These are phyloP conservation scores for Monascus ruber DNA, from an alignment of 2,329 filamentous ascomycete species.

Conservation along the genomic window DNA sequence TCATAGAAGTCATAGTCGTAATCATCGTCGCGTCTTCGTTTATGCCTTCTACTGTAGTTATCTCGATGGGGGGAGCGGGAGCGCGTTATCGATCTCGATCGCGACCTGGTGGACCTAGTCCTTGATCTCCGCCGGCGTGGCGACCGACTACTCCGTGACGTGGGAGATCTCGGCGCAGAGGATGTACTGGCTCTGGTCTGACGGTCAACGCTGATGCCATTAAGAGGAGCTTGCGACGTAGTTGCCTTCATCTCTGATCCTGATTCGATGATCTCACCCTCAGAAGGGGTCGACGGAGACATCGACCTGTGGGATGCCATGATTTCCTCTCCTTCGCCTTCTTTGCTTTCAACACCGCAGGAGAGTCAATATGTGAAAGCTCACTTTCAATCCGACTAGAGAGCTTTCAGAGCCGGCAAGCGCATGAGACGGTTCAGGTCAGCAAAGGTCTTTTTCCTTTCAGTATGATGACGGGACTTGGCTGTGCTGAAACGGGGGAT, in stretches of 20 bases:
- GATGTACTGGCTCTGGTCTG: constrained; percentile 62
- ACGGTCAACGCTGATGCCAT: constrained; percentile 83
- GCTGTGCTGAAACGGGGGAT: constrained; percentile 3
- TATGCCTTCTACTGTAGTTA: constrained; percentile 22
- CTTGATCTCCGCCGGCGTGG: constrained; percentile 50
- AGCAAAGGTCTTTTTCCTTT: constrained; percentile 19
- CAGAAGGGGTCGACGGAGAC: constrained; percentile 58
- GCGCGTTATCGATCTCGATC: constrained; percentile 22
- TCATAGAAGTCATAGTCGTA: constrained; percentile 13
- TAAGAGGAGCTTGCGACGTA: constrained; percentile 61
- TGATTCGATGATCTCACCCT: constrained; percentile 76
- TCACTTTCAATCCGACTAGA: constrained; percentile 8
- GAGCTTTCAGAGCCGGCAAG: constrained; percentile 13
- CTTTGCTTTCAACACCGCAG: not conserved
- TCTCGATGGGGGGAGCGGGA: constrained; percentile 33
- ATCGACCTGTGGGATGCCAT: constrained; percentile 41
- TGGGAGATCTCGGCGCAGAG: constrained; percentile 36
- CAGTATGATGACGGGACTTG: constrained; percentile 10
- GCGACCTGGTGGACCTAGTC: constrained; percentile 10
- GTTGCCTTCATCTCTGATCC: constrained; percentile 70
- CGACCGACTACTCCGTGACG: constrained; percentile 41
- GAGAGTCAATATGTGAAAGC: not conserved
- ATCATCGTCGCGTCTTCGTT: constrained; percentile 31
- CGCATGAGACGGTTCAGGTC: constrained; percentile 12
- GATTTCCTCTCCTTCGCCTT: constrained; percentile 10